Evolutionary conservation across 1,284 basidiomycete species (phyloP), one percentile per base, ranked within the genome.

Genomic region (Ganoderma multipileum): DNA sequence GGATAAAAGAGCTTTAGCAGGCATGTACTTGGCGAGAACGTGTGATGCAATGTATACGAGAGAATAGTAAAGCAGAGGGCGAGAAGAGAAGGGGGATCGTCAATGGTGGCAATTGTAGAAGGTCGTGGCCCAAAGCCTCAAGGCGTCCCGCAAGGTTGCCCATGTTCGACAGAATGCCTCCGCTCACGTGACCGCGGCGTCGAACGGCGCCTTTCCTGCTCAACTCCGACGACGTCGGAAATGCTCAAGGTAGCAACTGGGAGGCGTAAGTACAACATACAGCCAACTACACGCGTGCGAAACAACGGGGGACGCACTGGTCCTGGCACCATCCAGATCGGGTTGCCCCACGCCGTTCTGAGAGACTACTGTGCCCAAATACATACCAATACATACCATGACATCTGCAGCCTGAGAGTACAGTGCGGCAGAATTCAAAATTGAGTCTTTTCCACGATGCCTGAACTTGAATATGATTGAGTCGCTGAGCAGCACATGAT

Each of bases 1-100:
- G 36, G 69, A 70, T 36, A 69, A 61, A 65, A 69, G 67, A 20
- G 67, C 62, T 71, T 72, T 72, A 8, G 69, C 39, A 72, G 71
- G 71, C 71, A 72, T 72, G 60, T 64, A 72, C 41, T 68, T 42
- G 59, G 39, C 28, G 18, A 44, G 18, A 39, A n/a, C 20, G 39
- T 58, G 52, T 44, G 23, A 39, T 28, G 44, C 8, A 18, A 36
- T n/a, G 60, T 50, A 50, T 26, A 38, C 23, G 60, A n/a, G 41
- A 9, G 33, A 39, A 26, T 4, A 6, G 23, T 50, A 33, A 28
- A 26, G 28, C 20, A 26, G 26, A 36, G 44, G 38, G 20, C 33
- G 23, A 39, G 28, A 36, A n/a, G 33, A 23, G 20, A 28, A 14
- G 63, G 7, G 20, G 39, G 65, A 26, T 58, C 55, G 55, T 38